phyloP scores from a whole-genome alignment of 2,329 filamentous ascomycete species.

The Curvularia hawaiiensis region DNA sequence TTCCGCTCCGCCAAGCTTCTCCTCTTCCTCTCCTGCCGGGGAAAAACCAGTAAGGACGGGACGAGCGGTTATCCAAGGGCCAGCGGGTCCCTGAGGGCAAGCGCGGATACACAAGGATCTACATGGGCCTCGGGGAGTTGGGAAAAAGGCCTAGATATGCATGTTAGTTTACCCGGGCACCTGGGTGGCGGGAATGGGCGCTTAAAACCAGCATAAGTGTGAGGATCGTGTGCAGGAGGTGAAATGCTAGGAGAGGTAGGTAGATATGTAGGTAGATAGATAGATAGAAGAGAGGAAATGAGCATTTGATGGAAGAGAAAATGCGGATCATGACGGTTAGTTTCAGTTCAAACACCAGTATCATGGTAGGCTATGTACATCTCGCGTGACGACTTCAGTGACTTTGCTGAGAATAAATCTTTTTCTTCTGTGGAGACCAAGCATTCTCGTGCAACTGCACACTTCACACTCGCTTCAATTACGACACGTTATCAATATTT shows the following conservation, averaged over 20 bases:
- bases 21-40: neutral
- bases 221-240: neutral
- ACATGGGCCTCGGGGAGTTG: neutral
- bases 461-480: neutral
- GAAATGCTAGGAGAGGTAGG: neutral
- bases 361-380: too few relatives aligned
- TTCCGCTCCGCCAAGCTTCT: neutral
- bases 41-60: neutral
- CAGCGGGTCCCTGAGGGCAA: conserved; percentile 5
- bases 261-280: neutral
- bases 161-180: neutral
- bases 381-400: too few relatives aligned
- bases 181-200: neutral
- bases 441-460: too few relatives aligned
- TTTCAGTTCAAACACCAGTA: too few relatives aligned
- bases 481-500: neutral
- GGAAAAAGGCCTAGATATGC: neutral
- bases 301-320: neutral
- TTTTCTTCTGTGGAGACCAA: too few relatives aligned
- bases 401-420: too few relatives aligned
- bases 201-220: neutral
- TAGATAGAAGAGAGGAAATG: neutral
- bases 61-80: neutral
- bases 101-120: conserved; percentile 10
- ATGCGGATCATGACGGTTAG: too few relatives aligned